Base-by-base conservation (phyloP, 2,329 filamentous ascomycete genomes). In the Verticillium nonalfalfae region DNA sequence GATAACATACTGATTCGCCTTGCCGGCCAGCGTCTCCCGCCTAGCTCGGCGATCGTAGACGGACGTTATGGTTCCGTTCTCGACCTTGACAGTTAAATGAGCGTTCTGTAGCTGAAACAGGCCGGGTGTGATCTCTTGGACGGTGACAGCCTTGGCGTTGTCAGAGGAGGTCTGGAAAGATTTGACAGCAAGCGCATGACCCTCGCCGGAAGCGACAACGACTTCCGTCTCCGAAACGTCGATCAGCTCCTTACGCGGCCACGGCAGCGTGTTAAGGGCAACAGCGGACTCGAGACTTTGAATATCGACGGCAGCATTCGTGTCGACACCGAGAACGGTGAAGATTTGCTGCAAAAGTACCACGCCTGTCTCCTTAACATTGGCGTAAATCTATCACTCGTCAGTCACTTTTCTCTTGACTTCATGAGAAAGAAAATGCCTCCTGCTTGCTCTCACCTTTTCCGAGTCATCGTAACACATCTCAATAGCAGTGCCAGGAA, bases 391-490 rank as follows among this genome's bases (percentile, higher is more conserved):
- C 73, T 78, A 59, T 1, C n/a, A 4, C 21, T 14, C 21, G 18
- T 61, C 35, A 60, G 26, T 65, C 38, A 4, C 11, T 15, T 26
- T 10, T 31, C 9, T 21, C 14, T 36, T 21, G 54, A 18, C 57
- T 26, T 18, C 18, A 4, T 1, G 13, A 11, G 15, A 10, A 35
- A 9, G 7, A 40, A 31, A 31, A 31, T 31, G 5, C 26, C 26
- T 4, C 26, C 26, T 31, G 26, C 26, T 31, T 31, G 4, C 26
- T 31, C 72, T 57, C 67, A 79, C 78, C 69, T 85, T 77, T 67
- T 87, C 84, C 0, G 85, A 87, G 66, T 90, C 87, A 67, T 87
- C 83, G 65, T 89, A 89, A 71, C 85, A 88, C 85, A 89, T 88
- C 67, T 88, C 85, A 62, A 90, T 89, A 3, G 80, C 83, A 65